These are phyloP conservation scores for Smithsoniella earleae DNA, from an alignment of 163 green algal species.

Conservation along the genomic window DNA sequence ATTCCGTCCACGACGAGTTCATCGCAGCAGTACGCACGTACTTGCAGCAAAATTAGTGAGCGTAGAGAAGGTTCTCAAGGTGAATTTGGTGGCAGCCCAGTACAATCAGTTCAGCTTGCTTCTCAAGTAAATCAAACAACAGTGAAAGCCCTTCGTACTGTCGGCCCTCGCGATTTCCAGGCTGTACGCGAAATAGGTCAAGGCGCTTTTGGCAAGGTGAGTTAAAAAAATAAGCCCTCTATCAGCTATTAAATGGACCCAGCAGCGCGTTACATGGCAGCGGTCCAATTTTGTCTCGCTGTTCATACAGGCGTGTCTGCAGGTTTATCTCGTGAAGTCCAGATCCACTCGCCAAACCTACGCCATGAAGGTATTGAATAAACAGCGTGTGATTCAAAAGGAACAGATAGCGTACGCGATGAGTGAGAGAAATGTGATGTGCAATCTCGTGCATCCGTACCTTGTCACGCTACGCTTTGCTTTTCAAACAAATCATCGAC, in stretches of 20 bases:
- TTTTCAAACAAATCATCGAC: conserved; percentile 87
- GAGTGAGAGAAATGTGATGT: conserved; percentile 86
- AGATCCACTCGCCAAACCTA: conserved; percentile 65
- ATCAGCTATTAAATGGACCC: no score
- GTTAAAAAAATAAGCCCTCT: neutral
- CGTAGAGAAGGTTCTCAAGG: neutral
- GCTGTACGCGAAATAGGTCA: conserved; percentile 88
- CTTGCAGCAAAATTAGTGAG: neutral
- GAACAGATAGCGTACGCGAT: conserved; percentile 86
- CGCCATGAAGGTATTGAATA: conserved; percentile 96
- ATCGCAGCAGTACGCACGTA: neutral
- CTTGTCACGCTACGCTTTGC: conserved; percentile 92
- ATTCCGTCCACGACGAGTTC: no score
- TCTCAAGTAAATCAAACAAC: conserved; percentile 4
- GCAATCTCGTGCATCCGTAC: conserved; percentile 85
- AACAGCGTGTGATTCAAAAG: conserved; percentile 83
- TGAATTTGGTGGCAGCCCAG: neutral
- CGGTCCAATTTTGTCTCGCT: no score
- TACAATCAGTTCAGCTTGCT: neutral
- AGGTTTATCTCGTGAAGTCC: conserved; percentile 78
- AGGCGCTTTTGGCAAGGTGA: conserved; percentile 94
- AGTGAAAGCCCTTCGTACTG: conserved; percentile 11
- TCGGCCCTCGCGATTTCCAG: conserved; percentile 85
- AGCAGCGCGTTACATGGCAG: neutral
- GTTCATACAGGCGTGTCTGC: conserved; percentile 29